A percentile compares a stretch with the other conserved stretches of the same genome.
These are phyloP conservation scores for Pichia eremophila DNA, from an alignment of 805 yeast species.

Conservation along the genomic window DNA sequence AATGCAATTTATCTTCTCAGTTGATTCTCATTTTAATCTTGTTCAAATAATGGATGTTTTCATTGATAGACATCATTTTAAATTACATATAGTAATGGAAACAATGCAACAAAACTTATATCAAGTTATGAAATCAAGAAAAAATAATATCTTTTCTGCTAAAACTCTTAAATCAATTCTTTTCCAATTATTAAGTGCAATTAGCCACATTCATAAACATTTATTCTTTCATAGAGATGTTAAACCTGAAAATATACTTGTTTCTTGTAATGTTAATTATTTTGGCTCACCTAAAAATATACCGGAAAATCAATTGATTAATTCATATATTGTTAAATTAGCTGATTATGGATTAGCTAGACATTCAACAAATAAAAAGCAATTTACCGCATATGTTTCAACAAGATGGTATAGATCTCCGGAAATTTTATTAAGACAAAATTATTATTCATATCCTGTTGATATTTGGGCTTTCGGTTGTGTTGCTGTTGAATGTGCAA, in stretches of 20 bases:
- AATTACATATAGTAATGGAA: slow-evolving; percentile 82
- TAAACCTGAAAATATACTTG: slow-evolving; percentile 86
- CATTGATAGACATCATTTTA: slow-evolving; percentile 49
- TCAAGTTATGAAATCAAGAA: slow-evolving; percentile 63
- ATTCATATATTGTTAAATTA: slow-evolving; percentile 54
- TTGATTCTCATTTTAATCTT: slow-evolving; percentile 63
- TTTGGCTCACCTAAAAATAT: slow-evolving; percentile 34
- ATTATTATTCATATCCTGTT: slow-evolving; percentile 54
- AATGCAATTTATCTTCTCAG: slow-evolving; percentile 52
- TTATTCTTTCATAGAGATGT: slow-evolving; percentile 80
- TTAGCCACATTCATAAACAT: slow-evolving; percentile 68
- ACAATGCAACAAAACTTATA: slow-evolving; percentile 74
- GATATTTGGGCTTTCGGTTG: slow-evolving; percentile 86
- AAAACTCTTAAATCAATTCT: slow-evolving; percentile 56
- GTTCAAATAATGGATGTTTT: slow-evolving; percentile 74
- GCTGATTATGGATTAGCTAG: slow-evolving; percentile 80
- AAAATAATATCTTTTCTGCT: slow-evolving; percentile 42
- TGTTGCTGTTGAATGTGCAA: slow-evolving; percentile 65
- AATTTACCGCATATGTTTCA: slow-evolving; percentile 68
- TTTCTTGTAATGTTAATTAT: slow-evolving; percentile 47
- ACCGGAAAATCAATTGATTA: slow-evolving; percentile 32
- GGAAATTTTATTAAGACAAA: slow-evolving; percentile 60
- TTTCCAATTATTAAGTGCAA: slow-evolving; percentile 64
- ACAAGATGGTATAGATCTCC: slow-evolving; percentile 87
- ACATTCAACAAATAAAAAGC: slow-evolving; percentile 39